A percentile compares a stretch with the other conserved stretches of the same genome.
These are phyloP conservation scores for Cryoendolithus antarcticus DNA, from an alignment of 2,329 filamentous ascomycete species.

Conservation along the genomic window DNA sequence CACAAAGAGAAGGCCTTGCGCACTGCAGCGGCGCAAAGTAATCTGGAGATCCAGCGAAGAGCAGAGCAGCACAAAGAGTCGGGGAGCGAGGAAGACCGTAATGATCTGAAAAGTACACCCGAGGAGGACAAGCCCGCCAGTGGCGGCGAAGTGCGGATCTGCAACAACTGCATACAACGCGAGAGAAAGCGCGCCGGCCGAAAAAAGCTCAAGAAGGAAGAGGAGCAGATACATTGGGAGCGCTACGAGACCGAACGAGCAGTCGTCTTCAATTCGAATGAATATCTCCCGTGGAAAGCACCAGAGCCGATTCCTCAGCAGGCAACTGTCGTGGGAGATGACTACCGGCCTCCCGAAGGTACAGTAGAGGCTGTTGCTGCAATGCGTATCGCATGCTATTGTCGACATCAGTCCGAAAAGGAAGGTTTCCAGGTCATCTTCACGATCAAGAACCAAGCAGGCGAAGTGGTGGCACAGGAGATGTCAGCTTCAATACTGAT, in stretches of 20 bases:
- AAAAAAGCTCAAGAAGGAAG: slow-evolving; percentile 86
- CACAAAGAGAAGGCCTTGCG: slow-evolving; percentile 55
- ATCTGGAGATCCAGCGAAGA: slow-evolving; percentile 30
- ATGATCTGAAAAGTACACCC: slow-evolving; percentile 38
- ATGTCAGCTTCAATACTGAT: slow-evolving; percentile 89
- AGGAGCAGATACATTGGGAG: slow-evolving; percentile 82
- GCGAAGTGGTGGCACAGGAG: slow-evolving; percentile 67
- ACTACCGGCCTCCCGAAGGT: slow-evolving; percentile 35
- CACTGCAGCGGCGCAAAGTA: slow-evolving; percentile 37
- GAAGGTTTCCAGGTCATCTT: slow-evolving; percentile 87
- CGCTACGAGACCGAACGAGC: slow-evolving; percentile 68
- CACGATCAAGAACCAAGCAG: slow-evolving; percentile 73
- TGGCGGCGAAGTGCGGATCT: slow-evolving; percentile 90
- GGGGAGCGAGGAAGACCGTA: slow-evolving; percentile 27
- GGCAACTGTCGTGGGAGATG: slow-evolving; percentile 13
- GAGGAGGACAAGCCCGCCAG: slow-evolving; percentile 65
- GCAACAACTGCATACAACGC: slow-evolving; percentile 76
- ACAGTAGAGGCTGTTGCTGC: slow-evolving; percentile 71
- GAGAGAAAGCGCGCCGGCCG: slow-evolving; percentile 83
- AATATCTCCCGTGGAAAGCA: slow-evolving; percentile 71
- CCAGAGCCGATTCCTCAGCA: slow-evolving; percentile 27
- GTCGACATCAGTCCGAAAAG: slow-evolving; percentile 89
- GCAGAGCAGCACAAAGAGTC: slow-evolving; percentile 27
- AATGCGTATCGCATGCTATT: slow-evolving; percentile 96
- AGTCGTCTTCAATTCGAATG: slow-evolving; percentile 82